phyloP scores from a whole-genome alignment of 768 basidiomycete species.

The Mycena albidolilacea region DNA sequence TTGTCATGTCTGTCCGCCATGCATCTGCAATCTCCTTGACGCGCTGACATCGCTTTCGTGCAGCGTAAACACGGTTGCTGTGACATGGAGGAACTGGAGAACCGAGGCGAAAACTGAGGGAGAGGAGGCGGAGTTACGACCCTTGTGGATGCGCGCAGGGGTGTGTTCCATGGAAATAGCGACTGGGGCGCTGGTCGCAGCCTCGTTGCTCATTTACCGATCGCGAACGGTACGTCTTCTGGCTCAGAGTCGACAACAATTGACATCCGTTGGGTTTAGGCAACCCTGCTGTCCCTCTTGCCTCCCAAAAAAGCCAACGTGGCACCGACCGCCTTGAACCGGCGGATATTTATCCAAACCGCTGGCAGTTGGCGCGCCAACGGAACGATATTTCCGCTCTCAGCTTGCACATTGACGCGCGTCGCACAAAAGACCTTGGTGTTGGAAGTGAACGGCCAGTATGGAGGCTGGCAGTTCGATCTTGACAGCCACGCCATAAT shows the following conservation, averaged over 20 bases:
- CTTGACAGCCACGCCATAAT: conserved; percentile 19
- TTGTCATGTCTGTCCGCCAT: conserved; percentile 17
- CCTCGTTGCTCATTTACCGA: conserved; percentile 28
- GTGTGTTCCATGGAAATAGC: conserved; percentile 36
- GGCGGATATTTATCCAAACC: conserved; percentile 36
- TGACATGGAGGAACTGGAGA: conserved; percentile 34
- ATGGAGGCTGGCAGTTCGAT: conserved; percentile 32
- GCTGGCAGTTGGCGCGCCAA: conserved; percentile 35
- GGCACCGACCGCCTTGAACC: conserved; percentile 15
- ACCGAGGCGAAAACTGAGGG: conserved; percentile 3
- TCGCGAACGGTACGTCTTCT: conserved; percentile 30
- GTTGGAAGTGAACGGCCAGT: conserved; percentile 30
- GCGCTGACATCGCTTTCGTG: background rate
- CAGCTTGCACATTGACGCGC: conserved; percentile 37
- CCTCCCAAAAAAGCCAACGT: conserved; percentile 28
- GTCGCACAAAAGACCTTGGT: conserved; percentile 27
- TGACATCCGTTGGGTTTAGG: background rate
- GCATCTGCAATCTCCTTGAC: background rate
- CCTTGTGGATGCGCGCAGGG: conserved; percentile 19
- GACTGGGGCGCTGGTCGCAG: conserved; percentile 23
- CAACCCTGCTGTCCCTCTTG: conserved; percentile 25
- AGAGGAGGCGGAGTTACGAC: conserved; percentile 16
- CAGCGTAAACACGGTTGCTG: conserved; percentile 27
- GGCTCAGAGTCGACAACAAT: background rate
- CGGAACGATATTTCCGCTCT: conserved; percentile 37